Conservation (phyloP, 768 basidiomycete genomes). For the Mrakia gelida region DNA sequence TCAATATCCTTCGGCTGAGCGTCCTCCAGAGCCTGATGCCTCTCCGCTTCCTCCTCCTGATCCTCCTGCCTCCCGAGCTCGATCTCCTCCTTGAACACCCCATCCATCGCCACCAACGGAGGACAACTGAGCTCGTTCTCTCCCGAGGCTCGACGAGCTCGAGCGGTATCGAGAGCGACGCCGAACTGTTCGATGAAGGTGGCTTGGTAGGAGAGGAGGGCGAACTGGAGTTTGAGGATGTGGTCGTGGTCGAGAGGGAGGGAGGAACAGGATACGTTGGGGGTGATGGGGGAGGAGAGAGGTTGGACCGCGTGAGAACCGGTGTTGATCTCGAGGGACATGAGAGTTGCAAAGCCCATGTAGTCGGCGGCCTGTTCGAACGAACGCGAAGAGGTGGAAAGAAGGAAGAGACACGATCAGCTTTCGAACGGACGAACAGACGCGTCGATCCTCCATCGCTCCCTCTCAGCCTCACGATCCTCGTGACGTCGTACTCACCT, state of each 20-base stretch:
- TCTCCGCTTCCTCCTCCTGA: slow-evolving; percentile 26
- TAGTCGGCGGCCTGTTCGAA: slow-evolving; percentile 1
- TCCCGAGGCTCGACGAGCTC: slow-evolving; percentile 15
- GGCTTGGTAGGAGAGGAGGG: slow-evolving; percentile 39
- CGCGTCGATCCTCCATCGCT: neutral
- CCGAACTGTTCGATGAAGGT: slow-evolving; percentile 39
- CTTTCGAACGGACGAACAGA: neutral
- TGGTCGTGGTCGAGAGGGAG: slow-evolving; percentile 6
- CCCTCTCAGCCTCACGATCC: too few relatives aligned
- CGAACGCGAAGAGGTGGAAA: neutral
- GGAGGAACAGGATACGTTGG: neutral
- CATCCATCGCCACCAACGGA: slow-evolving; percentile 39
- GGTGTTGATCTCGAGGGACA: slow-evolving; percentile 39
- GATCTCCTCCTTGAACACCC: slow-evolving; percentile 35
- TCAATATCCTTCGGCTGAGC: slow-evolving; percentile 2
- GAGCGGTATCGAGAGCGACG: slow-evolving; percentile 33
- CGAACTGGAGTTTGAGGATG: slow-evolving; percentile 40
- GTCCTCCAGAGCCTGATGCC: slow-evolving; percentile 16
- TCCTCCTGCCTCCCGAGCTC: slow-evolving; percentile 25
- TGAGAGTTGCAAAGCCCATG: slow-evolving; percentile 33
- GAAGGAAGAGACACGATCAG: neutral
- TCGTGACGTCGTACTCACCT: slow-evolving; percentile 15
- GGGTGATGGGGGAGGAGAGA: neutral
- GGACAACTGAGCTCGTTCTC: slow-evolving; percentile 33
- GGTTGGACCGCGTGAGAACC: neutral